Evolutionary conservation across 192 early-diverging fungal genomes (phyloP).

Genomic region (Chytriomyces sp.): DNA sequence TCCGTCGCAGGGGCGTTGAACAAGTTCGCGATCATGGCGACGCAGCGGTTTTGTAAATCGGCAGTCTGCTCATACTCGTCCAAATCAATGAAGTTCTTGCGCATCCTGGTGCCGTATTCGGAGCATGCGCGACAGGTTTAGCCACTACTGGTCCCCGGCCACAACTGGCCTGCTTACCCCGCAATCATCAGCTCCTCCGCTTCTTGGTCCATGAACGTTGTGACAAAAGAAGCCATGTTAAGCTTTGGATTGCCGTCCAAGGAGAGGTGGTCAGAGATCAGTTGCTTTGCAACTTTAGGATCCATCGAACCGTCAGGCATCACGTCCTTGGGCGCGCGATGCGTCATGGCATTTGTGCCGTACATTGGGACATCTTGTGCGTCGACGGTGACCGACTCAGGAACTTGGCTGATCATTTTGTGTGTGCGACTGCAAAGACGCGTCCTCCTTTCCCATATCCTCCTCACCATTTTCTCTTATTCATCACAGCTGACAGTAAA

Average conservation of each 20-base stretch:
- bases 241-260: slow-evolving; percentile 77
- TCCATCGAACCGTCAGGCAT: slow-evolving; percentile 1
- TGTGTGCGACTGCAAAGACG: no score
- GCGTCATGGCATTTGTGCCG: neutral
- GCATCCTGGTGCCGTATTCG: slow-evolving; percentile 51
- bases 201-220: slow-evolving; percentile 81
- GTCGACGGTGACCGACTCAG: neutral
- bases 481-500: no score
- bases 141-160: neutral
- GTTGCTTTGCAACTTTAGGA: neutral
- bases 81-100: slow-evolving; percentile 74
- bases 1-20: slow-evolving; percentile 54
- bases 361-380: neutral
- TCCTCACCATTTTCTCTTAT: no score
- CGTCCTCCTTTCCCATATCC: no score
- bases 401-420: no score
- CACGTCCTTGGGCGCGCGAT: neutral
- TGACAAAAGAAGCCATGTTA: slow-evolving; percentile 80
- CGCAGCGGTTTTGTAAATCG: slow-evolving; percentile 66
- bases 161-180: neutral
- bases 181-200: slow-evolving; percentile 78
- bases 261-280: slow-evolving; percentile 28
- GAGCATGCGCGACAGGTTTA: neutral
- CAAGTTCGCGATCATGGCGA: slow-evolving; percentile 70
- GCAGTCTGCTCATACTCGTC: slow-evolving; percentile 73